phyloP scores from a whole-genome alignment of 2,329 filamentous ascomycete species.

The Talaromyces sp. region DNA sequence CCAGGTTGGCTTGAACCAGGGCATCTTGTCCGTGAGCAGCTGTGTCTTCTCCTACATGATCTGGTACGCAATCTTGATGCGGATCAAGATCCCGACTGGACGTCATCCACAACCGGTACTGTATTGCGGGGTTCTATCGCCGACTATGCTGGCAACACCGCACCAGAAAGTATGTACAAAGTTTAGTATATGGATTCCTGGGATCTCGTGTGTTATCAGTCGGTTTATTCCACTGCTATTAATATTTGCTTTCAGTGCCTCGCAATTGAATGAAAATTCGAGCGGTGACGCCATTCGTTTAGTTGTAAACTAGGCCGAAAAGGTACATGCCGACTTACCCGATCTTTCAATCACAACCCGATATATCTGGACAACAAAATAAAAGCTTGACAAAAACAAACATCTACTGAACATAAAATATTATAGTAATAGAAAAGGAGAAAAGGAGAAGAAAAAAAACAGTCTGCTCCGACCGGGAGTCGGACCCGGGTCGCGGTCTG shows the following conservation, averaged over 20 bases:
- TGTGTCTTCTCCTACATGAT: not conserved
- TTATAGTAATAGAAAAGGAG: not conserved
- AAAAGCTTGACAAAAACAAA: not conserved
- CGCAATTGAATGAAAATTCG: not conserved
- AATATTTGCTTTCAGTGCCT: not conserved
- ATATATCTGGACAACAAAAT: not conserved
- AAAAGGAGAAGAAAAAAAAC: conserved; percentile 8
- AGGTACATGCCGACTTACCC: not conserved
- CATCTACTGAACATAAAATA: not conserved
- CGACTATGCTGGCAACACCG: not conserved
- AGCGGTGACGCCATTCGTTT: not conserved
- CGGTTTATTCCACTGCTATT: not conserved
- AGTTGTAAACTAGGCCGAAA: not conserved
- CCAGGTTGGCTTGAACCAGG: not conserved
- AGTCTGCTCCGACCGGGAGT: conserved; percentile 19
- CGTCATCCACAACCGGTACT: not conserved
- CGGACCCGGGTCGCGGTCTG: conserved; percentile 21
- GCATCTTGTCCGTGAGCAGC: not conserved
- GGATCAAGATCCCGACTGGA: not conserved
- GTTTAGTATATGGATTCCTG: not conserved
- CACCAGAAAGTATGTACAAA: not conserved
- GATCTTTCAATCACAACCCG: not conserved
- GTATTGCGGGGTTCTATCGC: not conserved
- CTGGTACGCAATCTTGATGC: not conserved
- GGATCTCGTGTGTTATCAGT: not conserved